phyloP scores from a whole-genome alignment of 495 filamentous ascomycete genomes.

The Neurospora tetraspora region DNA sequence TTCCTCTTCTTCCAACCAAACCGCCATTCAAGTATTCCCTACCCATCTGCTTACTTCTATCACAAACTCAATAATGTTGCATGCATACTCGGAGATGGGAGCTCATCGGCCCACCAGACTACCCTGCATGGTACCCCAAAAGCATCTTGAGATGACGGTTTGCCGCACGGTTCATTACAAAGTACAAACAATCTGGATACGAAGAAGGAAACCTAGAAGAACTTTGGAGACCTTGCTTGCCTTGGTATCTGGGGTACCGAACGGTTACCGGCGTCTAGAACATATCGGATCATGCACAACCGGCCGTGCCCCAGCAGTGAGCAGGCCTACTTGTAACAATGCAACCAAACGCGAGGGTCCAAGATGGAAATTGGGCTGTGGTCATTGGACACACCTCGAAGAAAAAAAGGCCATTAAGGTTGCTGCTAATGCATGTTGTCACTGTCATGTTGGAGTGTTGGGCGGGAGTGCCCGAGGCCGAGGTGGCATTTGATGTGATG shows the following conservation, averaged over 20 bases:
- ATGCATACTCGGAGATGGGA: background rate
- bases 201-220: background rate
- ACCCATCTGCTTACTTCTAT: background rate
- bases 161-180: background rate
- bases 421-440: background rate
- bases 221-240: background rate
- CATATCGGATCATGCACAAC: background rate
- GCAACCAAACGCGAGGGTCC: background rate
- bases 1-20: background rate
- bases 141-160: background rate
- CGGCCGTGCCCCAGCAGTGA: background rate
- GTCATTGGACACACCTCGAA: background rate
- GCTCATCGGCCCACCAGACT: background rate
- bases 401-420: background rate
- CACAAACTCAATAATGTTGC: background rate
- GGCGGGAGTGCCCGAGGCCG: background rate
- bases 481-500: background rate
- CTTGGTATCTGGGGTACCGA: background rate
- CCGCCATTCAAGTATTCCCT: background rate
- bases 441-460: background rate
- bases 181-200: background rate
- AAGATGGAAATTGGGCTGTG: background rate
- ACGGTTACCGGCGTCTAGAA: background rate
- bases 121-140: background rate
- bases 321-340: background rate